Conservation (phyloP, 2,329 filamentous ascomycete species). For the Fusarium sp. region DNA sequence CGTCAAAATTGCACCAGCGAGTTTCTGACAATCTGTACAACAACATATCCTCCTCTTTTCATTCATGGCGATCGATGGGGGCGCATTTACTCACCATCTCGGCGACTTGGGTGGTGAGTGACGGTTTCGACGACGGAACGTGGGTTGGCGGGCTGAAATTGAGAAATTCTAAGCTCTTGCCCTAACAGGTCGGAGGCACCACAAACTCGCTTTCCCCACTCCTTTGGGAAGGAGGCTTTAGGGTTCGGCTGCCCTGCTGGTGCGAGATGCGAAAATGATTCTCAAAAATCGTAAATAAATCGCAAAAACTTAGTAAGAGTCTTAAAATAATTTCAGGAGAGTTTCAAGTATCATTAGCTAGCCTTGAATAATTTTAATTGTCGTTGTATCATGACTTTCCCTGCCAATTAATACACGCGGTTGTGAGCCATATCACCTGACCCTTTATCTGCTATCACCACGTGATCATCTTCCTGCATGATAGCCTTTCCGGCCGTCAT, state of each 20-base stretch:
- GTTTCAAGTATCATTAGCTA: not conserved
- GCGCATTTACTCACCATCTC: slow-evolving; percentile 68
- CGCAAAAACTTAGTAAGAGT: slow-evolving; percentile 5
- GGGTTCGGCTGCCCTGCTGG: slow-evolving; percentile 59
- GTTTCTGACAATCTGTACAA: slow-evolving; percentile 26
- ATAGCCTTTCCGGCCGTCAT: slow-evolving; percentile 15
- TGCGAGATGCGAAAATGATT: slow-evolving; percentile 6
- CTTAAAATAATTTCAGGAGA: not conserved
- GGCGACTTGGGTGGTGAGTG: slow-evolving; percentile 66
- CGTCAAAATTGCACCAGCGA: slow-evolving; percentile 33
- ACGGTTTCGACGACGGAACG: slow-evolving; percentile 66
- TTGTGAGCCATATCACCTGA: slow-evolving; percentile 47
- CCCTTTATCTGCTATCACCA: slow-evolving; percentile 24
- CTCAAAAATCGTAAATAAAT: slow-evolving; percentile 29
- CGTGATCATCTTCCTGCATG: slow-evolving; percentile 35
- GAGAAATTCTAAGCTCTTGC: slow-evolving; percentile 65
- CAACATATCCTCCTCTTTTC: slow-evolving; percentile 41
- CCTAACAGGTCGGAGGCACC: slow-evolving; percentile 55
- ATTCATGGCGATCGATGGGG: slow-evolving; percentile 43
- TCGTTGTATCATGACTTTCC: not conserved
- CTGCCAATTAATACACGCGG: too few species aligned
- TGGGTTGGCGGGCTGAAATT: slow-evolving; percentile 63
- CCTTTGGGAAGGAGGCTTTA: slow-evolving; percentile 55
- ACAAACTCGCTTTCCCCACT: slow-evolving; percentile 62
- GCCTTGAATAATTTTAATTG: not conserved